These are phyloP conservation scores for Beta lomatogona DNA, from an alignment of 179 eudicot species.

Conservation along the genomic window DNA sequence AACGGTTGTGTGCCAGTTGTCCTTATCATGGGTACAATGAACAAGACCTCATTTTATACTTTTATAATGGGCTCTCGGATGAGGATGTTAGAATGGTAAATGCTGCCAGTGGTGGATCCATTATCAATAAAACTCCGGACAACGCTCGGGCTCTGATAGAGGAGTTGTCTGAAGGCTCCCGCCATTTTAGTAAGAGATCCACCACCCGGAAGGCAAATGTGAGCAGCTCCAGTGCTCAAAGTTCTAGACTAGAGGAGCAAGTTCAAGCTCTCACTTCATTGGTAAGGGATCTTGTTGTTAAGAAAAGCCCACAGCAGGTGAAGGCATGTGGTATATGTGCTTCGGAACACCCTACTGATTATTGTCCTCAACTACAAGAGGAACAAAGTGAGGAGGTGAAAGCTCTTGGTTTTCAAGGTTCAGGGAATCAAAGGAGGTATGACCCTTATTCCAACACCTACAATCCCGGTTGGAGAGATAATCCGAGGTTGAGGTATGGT, in stretches of 20 bases:
- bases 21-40: background rate
- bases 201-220: background rate
- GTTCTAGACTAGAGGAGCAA: background rate
- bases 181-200: background rate
- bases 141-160: background rate
- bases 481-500: background rate
- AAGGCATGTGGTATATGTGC: background rate
- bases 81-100: background rate
- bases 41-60: background rate
- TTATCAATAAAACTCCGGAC: background rate
- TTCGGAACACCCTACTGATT: background rate
- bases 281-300: background rate
- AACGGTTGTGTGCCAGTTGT: background rate
- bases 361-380: background rate
- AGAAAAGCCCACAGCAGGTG: background rate
- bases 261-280: background rate
- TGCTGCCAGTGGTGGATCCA: background rate
- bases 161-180: background rate
- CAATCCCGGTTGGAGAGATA: slow-evolving; percentile 5
- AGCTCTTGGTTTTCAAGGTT: background rate
- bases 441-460: background rate
- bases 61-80: background rate
- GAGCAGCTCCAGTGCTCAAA: background rate
- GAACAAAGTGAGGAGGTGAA: background rate
- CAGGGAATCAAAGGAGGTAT: background rate